Evolutionary conservation across 2,329 filamentous ascomycete species (phyloP).

Genomic region (Pseudogymnoascus sp.): DNA sequence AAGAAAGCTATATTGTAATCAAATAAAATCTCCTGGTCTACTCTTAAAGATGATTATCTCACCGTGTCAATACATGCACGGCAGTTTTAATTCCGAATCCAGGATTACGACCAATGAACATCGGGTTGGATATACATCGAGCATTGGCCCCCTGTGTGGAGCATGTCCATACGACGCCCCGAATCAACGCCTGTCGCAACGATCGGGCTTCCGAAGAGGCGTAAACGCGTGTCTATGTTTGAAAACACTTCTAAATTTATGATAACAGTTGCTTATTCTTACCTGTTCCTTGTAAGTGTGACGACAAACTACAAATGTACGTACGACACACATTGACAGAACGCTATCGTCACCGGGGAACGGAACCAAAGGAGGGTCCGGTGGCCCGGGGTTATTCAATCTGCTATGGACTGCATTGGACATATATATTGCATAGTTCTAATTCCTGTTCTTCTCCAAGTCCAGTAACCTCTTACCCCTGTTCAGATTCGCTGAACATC

Average conservation of each 20-base stretch:
- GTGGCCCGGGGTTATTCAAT: not conserved
- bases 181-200: not conserved
- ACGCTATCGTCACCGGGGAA: not conserved
- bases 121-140: not conserved
- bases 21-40: not conserved
- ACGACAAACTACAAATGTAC: not conserved
- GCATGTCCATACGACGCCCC: not conserved
- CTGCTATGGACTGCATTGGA: not conserved
- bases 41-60: not conserved
- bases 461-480: not conserved
- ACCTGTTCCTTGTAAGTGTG: not conserved
- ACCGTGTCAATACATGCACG: not conserved
- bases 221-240: not conserved
- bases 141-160: not conserved
- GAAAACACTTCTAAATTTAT: not conserved
- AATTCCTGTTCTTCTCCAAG: not conserved
- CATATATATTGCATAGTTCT: not conserved
- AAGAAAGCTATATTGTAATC: not conserved
- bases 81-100: not conserved
- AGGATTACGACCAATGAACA: no score
- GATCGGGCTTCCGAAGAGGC: not conserved
- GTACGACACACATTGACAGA: not conserved
- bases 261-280: not conserved
- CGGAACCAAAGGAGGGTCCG: not conserved
- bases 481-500: not conserved